Percentiles rank a stretch among this genome's conserved stretches.
Conservation (phyloP, 495 filamentous ascomycete genomes). For the Aspergillus sclerotioniger region DNA sequence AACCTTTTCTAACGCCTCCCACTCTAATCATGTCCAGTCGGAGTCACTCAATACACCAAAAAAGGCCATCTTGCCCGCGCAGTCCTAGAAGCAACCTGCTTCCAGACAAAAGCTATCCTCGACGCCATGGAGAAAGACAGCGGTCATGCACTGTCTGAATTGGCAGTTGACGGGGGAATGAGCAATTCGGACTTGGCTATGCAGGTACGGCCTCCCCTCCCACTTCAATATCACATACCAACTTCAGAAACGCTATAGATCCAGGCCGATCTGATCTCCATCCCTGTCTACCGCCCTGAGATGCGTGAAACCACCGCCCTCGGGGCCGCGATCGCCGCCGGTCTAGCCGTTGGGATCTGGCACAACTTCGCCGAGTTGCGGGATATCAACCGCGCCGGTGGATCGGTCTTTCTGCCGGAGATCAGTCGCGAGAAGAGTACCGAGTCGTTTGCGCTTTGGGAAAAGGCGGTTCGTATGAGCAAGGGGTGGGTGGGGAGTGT, state of each 20-base stretch:
- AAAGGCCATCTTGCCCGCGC: slow-evolving; percentile 91
- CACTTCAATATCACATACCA: background rate
- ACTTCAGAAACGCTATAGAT: slow-evolving; percentile 23
- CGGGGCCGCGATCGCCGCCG: slow-evolving; percentile 92
- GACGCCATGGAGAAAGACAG: slow-evolving; percentile 94
- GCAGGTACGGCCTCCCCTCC: slow-evolving; percentile 58
- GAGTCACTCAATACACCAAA: slow-evolving; percentile 88
- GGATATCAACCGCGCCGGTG: slow-evolving; percentile 70
- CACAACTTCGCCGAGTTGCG: slow-evolving; percentile 73
- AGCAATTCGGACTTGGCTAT: slow-evolving; percentile 90
- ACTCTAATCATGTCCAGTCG: slow-evolving; percentile 48
- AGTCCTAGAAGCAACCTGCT: slow-evolving; percentile 92
- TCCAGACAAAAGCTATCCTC: slow-evolving; percentile 91
- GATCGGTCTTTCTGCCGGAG: slow-evolving; percentile 69
- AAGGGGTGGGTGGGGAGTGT: slow-evolving; percentile 61
- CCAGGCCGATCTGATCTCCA: slow-evolving; percentile 44
- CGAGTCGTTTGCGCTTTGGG: slow-evolving; percentile 72
- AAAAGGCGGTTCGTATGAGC: slow-evolving; percentile 82
- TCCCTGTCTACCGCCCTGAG: slow-evolving; percentile 44
- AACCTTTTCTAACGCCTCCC: background rate
- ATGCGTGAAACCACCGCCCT: slow-evolving; percentile 96
- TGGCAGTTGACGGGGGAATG: slow-evolving; percentile 94
- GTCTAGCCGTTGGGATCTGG: slow-evolving; percentile 83
- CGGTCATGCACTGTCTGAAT: slow-evolving; percentile 69
- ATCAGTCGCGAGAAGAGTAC: slow-evolving; percentile 59